Percentiles rank a stretch among this genome's conserved stretches.
These are phyloP conservation scores for Candida adriatica DNA, from an alignment of 805 yeast genomes.

Conservation along the genomic window DNA sequence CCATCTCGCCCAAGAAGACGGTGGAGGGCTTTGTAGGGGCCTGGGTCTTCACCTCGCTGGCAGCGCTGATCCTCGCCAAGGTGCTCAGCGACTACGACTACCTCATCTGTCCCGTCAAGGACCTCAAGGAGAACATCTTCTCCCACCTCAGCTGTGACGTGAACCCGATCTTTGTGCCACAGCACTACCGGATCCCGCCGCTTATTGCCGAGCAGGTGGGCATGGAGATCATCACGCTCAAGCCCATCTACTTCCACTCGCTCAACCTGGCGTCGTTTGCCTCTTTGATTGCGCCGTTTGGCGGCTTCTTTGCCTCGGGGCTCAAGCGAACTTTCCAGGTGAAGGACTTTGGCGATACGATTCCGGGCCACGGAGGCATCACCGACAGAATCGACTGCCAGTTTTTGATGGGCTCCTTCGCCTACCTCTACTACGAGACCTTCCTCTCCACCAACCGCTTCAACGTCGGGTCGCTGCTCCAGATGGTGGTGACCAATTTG, in stretches of 20 bases:
- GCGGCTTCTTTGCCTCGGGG: constrained; percentile 98
- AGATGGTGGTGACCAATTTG: constrained; percentile 66
- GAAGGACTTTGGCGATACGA: constrained; percentile 96
- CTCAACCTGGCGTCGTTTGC: constrained; percentile 88
- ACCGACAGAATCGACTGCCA: constrained; percentile 98
- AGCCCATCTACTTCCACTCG: constrained; percentile 89
- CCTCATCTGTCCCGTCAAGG: constrained; percentile 81
- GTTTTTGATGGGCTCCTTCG: constrained; percentile 93
- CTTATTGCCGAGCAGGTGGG: constrained; percentile 46
- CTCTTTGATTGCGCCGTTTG: constrained; percentile 94
- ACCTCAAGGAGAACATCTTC: constrained; percentile 54
- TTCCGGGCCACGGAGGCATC: constrained; percentile 98
- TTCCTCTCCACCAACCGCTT: constrained; percentile 71
- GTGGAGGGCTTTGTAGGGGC: constrained; percentile 98
- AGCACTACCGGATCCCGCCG: constrained; percentile 68
- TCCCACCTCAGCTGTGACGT: constrained; percentile 67
- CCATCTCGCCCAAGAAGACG: constrained; percentile 94
- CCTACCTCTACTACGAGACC: constrained; percentile 88
- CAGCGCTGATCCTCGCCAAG: constrained; percentile 61
- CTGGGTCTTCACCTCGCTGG: constrained; percentile 84
- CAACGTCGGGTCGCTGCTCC: constrained; percentile 69
- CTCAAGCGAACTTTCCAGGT: constrained; percentile 92
- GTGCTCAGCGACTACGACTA: constrained; percentile 60
- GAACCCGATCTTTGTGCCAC: constrained; percentile 85
- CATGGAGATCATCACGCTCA: constrained; percentile 48